Evolutionary conservation across 2,329 filamentous ascomycete genomes (phyloP), one percentile per base, ranked within the genome.

Genomic region (Chaetomium globosum): DNA sequence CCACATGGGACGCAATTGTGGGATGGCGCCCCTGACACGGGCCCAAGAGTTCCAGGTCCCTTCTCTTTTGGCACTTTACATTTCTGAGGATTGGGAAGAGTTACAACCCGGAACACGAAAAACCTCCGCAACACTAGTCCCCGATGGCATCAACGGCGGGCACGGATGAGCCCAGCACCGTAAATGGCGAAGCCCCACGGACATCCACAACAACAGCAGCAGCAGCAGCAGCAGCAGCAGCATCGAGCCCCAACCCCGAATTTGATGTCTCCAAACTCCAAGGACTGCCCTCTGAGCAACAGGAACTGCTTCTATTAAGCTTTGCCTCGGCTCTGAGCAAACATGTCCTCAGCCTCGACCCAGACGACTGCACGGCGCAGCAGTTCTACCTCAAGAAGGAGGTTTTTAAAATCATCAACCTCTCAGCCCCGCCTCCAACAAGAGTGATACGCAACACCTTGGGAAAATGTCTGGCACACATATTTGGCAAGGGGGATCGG

Each of bases 311-410:
- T 77, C 85, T 99, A 68, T 84, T 99, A 66, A 96, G 89, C 30
- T 97, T 96, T 75, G 90, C 93, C 43, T 90, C 93, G 31, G 87
- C 90, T 67, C 83, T 99, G 63, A 89, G 88, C 68, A 90, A 89
- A 71, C 91, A 97, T 82, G 90, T 96, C 53, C 83, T 88, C 61
- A 81, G 81, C 19, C 85, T 98, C 55, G 85, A 87, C 61, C 83
- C 87, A 67, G 92, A 97, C 71, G 90, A 91, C 74, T 90, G 93
- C 71, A 94, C 91, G 26, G 86, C 91, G 13, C 91, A 97, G 79
- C 95, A 99, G 78, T 88, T 93, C 73, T 91, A 92, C 75, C 84
- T 99, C 72, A 97, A 97, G 79, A 93, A 91, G 76, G 93, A 98
- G 82, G 85, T 97, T 70, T 91, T 98, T 77, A 92, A 97, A 79